A percentile compares a stretch with the other conserved stretches of the same genome.
phyloP scores from a whole-genome alignment of 345 rosid genomes.

The Erysimum cheiranthoides region DNA sequence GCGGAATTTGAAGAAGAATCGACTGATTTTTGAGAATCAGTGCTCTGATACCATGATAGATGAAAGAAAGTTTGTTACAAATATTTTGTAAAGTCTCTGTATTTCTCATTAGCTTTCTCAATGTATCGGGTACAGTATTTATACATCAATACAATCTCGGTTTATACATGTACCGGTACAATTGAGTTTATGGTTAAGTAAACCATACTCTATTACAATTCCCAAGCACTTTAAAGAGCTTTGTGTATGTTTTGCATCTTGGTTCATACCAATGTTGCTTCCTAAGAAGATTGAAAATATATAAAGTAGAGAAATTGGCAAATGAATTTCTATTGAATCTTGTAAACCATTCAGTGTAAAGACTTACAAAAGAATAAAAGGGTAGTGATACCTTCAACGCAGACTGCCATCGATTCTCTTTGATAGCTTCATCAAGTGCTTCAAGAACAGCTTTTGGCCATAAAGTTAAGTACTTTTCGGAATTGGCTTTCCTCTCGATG shows the following conservation, averaged over 20 bases:
- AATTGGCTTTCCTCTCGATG: constrained; percentile 74
- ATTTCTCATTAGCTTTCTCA: too few species aligned
- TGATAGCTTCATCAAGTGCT: constrained; percentile 77
- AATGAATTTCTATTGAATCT: constrained; percentile 8
- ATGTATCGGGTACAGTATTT: too few species aligned
- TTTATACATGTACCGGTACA: too few species aligned
- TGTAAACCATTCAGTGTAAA: background rate
- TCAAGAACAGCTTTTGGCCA: constrained; percentile 91
- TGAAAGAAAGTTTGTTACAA: too few species aligned
- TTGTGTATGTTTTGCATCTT: constrained; percentile 69
- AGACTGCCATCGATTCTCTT: constrained; percentile 62
- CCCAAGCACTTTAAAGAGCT: constrained; percentile 77
- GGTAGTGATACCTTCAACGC: constrained; percentile 64
- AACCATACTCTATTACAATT: constrained; percentile 47
- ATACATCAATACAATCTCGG: too few species aligned
- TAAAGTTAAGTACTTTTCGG: constrained; percentile 68
- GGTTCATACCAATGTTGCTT: constrained; percentile 84
- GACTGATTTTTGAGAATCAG: too few species aligned
- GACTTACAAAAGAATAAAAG: background rate
- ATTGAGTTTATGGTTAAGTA: too few species aligned
- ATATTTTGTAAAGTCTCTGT: too few species aligned
- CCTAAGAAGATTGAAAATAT: constrained; percentile 80
- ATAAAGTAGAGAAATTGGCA: constrained; percentile 19
- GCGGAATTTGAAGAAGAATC: too few species aligned
- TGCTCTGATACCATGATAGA: too few species aligned